These are phyloP conservation scores for Myxozyma neglecta DNA, from an alignment of 805 yeast genomes.

Conservation along the genomic window DNA sequence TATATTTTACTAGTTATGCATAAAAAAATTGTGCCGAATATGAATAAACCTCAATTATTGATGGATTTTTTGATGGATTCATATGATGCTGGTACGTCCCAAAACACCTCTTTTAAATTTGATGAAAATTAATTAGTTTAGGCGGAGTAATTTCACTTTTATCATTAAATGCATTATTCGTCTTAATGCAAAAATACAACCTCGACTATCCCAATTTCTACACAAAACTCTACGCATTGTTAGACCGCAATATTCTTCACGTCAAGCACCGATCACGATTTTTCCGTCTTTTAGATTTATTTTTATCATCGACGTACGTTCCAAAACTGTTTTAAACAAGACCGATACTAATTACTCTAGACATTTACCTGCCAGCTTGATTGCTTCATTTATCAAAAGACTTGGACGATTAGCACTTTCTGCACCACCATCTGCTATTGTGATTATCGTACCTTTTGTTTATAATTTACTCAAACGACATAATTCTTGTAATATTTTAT, in stretches of 20 bases:
- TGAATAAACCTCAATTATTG: constrained; percentile 73
- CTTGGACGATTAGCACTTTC: constrained; percentile 71
- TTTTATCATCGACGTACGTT: constrained; percentile 65
- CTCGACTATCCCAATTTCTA: constrained; percentile 91
- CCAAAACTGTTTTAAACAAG: neutral
- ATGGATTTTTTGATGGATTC: constrained; percentile 95
- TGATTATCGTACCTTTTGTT: constrained; percentile 83
- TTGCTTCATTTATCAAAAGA: constrained; percentile 86
- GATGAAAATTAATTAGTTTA: constrained; percentile 22
- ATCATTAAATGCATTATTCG: constrained; percentile 84
- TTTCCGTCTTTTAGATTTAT: constrained; percentile 80
- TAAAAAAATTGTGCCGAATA: constrained; percentile 77
- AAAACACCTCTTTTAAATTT: constrained; percentile 29
- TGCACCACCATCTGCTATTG: constrained; percentile 87
- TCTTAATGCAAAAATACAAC: constrained; percentile 75
- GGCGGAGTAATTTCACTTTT: constrained; percentile 67
- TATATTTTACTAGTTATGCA: constrained; percentile 69
- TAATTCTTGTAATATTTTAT: constrained; percentile 88
- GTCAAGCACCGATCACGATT: constrained; percentile 82
- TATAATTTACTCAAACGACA: constrained; percentile 88
- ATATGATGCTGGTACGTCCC: constrained; percentile 48
- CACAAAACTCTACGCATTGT: constrained; percentile 72
- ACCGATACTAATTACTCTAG: neutral
- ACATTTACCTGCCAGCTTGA: constrained; percentile 76
- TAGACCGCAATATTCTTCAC: constrained; percentile 73